Evolutionary conservation across 1,284 basidiomycete genomes (phyloP), one percentile per base, ranked within the genome.

Genomic region (Cutaneotrichosporon daszewskae): DNA sequence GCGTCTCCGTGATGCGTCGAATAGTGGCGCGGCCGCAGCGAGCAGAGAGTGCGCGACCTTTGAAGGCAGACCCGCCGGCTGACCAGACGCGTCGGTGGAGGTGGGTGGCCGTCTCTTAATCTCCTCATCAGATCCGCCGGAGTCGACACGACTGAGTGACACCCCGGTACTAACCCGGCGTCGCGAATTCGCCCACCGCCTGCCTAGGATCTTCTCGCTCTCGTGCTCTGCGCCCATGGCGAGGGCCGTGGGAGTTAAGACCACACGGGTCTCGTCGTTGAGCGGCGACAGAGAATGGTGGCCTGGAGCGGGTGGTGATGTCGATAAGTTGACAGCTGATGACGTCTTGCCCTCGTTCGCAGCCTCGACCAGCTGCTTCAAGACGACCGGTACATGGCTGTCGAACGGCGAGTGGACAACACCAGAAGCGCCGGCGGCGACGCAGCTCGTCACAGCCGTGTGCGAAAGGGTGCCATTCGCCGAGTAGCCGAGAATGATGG

Each of bases 1-100:
- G 36, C 84, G 74, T 45, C 87, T 66, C n/a, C 80, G 31, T 0
- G 41, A 27, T 6, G 40, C 39, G 14, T 47, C 50, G 14, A 16
- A 17, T 16, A 17, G 8, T 33, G 18, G 18, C 18, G 17, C 3
- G 33, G 32, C 9, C 16, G 26, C 33, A 24, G 33, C 26, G 5
- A 33, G 18, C 18, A 33, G 32, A 19, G 32, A 20, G 7, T 33
- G 18, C 18, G 19, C 18, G n/a, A 18, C 12, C 12, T 33, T 17
- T 19, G 22, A 4, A 10, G 32, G 32, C 12, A 11, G 22, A 16
- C 25, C 25, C 9, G 25, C 25, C 8, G 13, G 25, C 8, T 8
- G 13, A 8, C 14, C 14, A 14, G 9, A 9, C 14, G 26, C 26
- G 26, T 14, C 26, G n/a, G n/a, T n/a, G n/a, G n/a, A n/a, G n/a